phyloP scores from a whole-genome alignment of 768 basidiomycete species.

The Suillus ampliporus region DNA sequence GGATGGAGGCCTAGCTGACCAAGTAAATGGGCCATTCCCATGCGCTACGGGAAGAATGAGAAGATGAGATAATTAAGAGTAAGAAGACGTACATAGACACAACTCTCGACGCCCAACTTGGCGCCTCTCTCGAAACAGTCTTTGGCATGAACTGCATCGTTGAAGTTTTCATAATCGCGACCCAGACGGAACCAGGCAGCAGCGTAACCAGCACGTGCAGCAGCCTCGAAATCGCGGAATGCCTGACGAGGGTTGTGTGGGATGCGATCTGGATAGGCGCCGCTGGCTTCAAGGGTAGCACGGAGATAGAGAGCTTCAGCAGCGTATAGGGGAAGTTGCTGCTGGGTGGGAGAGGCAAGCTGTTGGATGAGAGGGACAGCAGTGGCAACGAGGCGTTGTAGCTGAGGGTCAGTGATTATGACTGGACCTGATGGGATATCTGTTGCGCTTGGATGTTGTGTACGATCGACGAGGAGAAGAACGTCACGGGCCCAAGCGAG shows the following conservation, averaged over 20 bases:
- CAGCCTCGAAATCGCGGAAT: slow-evolving; percentile 88
- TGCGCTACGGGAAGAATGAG: too few relatives aligned
- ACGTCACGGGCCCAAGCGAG: slow-evolving; percentile 87
- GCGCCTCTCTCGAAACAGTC: slow-evolving; percentile 90
- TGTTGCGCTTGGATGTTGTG: slow-evolving; percentile 39
- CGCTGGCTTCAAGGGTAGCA: slow-evolving; percentile 74
- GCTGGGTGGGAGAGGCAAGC: slow-evolving; percentile 47
- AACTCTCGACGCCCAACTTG: slow-evolving; percentile 75
- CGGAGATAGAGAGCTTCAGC: slow-evolving; percentile 81
- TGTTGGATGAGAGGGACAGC: slow-evolving; percentile 72
- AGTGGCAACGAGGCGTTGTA: slow-evolving; percentile 62
- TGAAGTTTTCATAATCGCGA: slow-evolving; percentile 89
- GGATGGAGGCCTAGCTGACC: slow-evolving; percentile 78
- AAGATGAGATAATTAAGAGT: slow-evolving; percentile 1
- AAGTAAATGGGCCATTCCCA: slow-evolving; percentile 92
- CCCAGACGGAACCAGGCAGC: slow-evolving; percentile 94
- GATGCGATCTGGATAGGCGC: slow-evolving; percentile 69
- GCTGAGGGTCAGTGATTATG: slow-evolving; percentile 60
- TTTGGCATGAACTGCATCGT: slow-evolving; percentile 71
- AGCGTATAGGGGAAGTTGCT: slow-evolving; percentile 47
- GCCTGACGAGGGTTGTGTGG: slow-evolving; percentile 75
- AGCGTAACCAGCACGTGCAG: slow-evolving; percentile 77
- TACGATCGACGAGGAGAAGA: slow-evolving; percentile 74
- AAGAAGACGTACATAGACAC: slow-evolving; percentile 70
- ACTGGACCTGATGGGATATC: slow-evolving; percentile 59